Conservation (phyloP, 345 rosid genomes). For the Arabis alpina region DNA sequence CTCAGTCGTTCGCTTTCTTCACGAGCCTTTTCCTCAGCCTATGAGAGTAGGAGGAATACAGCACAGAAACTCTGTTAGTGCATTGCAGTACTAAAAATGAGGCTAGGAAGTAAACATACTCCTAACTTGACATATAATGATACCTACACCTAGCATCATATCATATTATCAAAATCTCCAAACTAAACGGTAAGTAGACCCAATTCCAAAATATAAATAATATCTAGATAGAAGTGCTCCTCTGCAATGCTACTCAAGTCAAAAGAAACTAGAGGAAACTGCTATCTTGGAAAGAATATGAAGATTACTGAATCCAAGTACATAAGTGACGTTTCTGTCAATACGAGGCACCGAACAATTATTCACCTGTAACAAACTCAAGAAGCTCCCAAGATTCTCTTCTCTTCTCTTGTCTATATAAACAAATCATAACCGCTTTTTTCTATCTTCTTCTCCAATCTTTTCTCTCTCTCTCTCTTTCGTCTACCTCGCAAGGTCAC, state of each 20-base stretch:
- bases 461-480: background rate
- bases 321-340: background rate
- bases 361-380: slow-evolving; percentile 22
- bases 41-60: background rate
- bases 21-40: slow-evolving; percentile 93
- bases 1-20: slow-evolving; percentile 93
- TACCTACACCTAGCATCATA: slow-evolving; percentile 17
- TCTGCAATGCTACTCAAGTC: slow-evolving; percentile 7
- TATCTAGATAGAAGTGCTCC: slow-evolving; percentile 5
- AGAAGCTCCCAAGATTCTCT: slow-evolving; percentile 11
- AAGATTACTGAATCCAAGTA: slow-evolving; percentile 18
- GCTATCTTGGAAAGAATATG: background rate
- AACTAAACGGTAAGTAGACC: background rate
- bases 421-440: slow-evolving; percentile 27
- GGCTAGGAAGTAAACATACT: background rate
- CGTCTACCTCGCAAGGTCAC: slow-evolving; percentile 13
- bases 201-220: background rate
- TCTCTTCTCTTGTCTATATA: slow-evolving; percentile 1
- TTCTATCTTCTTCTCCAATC: slow-evolving; percentile 5
- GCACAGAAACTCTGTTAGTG: slow-evolving; percentile 5
- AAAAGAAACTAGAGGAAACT: background rate
- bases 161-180: background rate
- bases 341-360: background rate
- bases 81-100: slow-evolving; percentile 3
- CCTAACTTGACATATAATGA: slow-evolving; percentile 16